Base-by-base conservation (phyloP, 306 rosid species). In the Cercis canadensis region DNA sequence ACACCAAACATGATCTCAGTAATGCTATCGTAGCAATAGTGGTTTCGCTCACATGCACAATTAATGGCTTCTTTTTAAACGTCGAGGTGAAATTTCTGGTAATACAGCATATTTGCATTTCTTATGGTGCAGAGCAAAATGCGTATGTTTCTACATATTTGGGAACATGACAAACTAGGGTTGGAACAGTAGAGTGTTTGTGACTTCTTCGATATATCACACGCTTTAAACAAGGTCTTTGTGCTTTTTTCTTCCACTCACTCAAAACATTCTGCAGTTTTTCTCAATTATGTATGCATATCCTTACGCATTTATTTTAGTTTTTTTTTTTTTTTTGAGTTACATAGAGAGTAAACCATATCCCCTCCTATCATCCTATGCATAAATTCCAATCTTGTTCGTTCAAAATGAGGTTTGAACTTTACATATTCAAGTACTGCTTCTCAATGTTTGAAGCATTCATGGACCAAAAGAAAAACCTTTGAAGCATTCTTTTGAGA, bases 111-210 rank as follows among this genome's bases (percentile, higher is more conserved):
- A 45, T 66, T 57, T 71, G 65, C 77, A 75, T 64, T 70, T 80
- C 71, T 64, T 72, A 16, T 47, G 46, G 63, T 65, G 53, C 41
- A 56, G 80, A 52, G 69, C 8, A 74, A 68, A 57, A 57, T 81
- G 84, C 71, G 69, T 75, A 34, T 85, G 87, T 69, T 66, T 32
- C 82, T 55, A 47, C 80, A 31, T 49, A 70, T 77, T 67, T 80
- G 77, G 56, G 70, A 91, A 84, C 56, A 21, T 70, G 78, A 75
- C 90, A 83, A 83, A 85, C 45, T 53, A 41, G 53, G 54, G 70
- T 71, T 51, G n/a, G 70, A 62, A 70, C 66, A 70, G 12, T 67
- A 76, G 74, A 75, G 15, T 45, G 53, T 78, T 74, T 78, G 70
- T 39, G 21, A 82, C 43, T 56, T 41, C 45, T 72, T 72, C 4